Conservation (phyloP, 176 grass and related monocot genomes). For the Cocos nucifera region DNA sequence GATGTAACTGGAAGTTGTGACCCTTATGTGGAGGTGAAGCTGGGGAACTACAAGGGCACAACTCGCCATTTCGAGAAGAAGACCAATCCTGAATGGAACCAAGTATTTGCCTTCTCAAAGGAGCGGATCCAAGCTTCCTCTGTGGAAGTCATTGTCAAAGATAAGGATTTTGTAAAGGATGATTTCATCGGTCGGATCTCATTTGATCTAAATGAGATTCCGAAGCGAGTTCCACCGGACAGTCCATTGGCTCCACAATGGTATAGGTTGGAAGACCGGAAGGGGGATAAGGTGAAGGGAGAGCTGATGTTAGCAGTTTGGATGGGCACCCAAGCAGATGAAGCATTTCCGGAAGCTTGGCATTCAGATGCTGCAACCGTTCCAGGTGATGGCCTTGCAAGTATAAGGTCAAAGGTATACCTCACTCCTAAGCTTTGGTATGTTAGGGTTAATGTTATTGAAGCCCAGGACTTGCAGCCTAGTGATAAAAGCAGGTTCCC, state of each 20-base stretch:
- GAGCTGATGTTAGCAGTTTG: constrained; percentile 79
- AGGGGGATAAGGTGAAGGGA: constrained; percentile 53
- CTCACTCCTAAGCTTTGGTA: constrained; percentile 75
- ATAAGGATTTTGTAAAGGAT: constrained; percentile 55
- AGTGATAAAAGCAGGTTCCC: constrained; percentile 44
- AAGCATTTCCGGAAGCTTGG: constrained; percentile 66
- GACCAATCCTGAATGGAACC: constrained; percentile 64
- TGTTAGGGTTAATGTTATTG: constrained; percentile 59
- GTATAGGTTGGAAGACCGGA: constrained; percentile 50
- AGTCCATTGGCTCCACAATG: constrained; percentile 66
- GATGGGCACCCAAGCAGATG: constrained; percentile 75
- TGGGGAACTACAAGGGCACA: constrained; percentile 54
- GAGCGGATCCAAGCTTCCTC: constrained; percentile 53
- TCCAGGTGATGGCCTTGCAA: constrained; percentile 48
- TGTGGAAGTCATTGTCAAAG: constrained; percentile 49
- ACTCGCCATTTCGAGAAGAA: constrained; percentile 55
- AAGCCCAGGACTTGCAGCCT: constrained; percentile 54
- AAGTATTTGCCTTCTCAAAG: constrained; percentile 65
- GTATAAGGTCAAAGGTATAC: constrained; percentile 64
- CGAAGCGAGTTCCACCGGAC: constrained; percentile 57
- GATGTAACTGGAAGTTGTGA: constrained; percentile 59
- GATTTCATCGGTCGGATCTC: constrained; percentile 42
- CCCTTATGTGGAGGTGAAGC: constrained; percentile 59
- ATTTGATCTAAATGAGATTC: constrained; percentile 55
- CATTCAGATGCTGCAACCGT: constrained; percentile 57